Conservation (phyloP, 2,329 filamentous ascomycete species). For the Colletotrichum truncatum region DNA sequence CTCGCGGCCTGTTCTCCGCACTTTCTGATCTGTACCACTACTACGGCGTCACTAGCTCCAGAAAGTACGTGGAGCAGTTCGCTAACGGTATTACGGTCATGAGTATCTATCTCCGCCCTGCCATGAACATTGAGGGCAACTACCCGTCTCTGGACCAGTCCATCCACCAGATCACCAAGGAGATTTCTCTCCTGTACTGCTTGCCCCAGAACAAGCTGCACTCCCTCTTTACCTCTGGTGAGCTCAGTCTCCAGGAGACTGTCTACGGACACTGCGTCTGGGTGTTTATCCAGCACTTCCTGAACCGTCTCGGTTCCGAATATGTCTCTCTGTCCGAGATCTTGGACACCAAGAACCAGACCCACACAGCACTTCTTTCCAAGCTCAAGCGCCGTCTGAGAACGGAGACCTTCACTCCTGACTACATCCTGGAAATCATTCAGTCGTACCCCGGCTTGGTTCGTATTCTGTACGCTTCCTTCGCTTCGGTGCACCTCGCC, state of each 20-base stretch:
- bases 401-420: conserved; percentile 96
- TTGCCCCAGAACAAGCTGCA: conserved; percentile 98
- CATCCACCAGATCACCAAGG: conserved; percentile 99
- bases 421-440: conserved; percentile 98
- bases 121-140: conserved; percentile 64
- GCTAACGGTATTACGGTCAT: conserved; percentile 98
- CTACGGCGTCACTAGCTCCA: conserved; percentile 94
- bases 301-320: conserved; percentile 92
- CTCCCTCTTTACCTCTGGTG: conserved; percentile 83
- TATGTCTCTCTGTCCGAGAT: conserved; percentile 88
- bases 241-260: conserved; percentile 92
- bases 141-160: conserved; percentile 89
- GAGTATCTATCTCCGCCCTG: conserved; percentile 89
- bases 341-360: conserved; percentile 76
- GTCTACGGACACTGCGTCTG: conserved; percentile 98
- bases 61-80: conserved; percentile 99
- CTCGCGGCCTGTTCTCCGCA: conserved; percentile 92
- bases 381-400: conserved; percentile 96
- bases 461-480: conserved; percentile 87
- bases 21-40: conserved; percentile 98
- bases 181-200: conserved; percentile 96
- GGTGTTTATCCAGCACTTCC: conserved; percentile 98
- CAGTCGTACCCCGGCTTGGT: conserved; percentile 88
- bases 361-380: conserved; percentile 30
- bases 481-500: conserved; percentile 84